phyloP scores from a whole-genome alignment of 768 basidiomycete genomes.

The Phaeotremella fagi region DNA sequence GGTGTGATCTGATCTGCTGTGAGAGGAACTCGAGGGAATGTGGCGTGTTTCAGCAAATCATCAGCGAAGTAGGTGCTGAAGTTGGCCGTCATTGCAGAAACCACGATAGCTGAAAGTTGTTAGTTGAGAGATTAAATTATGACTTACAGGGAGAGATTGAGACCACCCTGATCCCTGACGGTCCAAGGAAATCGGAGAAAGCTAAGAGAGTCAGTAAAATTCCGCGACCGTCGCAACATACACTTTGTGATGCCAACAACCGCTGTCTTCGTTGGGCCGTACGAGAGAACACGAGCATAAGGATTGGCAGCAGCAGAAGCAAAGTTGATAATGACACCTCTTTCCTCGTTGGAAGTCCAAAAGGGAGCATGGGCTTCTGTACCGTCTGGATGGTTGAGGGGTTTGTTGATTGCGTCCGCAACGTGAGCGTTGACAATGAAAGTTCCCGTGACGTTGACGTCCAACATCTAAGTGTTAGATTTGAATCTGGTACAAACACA shows the following conservation, averaged over 20 bases:
- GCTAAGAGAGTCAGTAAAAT: not conserved
- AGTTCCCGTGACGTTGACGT: conserved; percentile 40
- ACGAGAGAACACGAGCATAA: conserved; percentile 39
- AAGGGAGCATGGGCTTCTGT: conserved; percentile 21
- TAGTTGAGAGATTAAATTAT: conserved; percentile 9
- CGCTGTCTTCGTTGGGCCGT: conserved; percentile 43
- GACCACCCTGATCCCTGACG: conserved; percentile 39
- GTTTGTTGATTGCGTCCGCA: conserved; percentile 42
- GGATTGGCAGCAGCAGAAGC: conserved; percentile 38
- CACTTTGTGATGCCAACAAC: conserved; percentile 35
- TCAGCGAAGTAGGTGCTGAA: conserved; percentile 25
- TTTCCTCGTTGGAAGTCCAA: conserved; percentile 37
- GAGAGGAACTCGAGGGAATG: conserved; percentile 25
- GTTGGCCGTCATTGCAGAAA: conserved; percentile 28
- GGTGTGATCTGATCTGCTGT: conserved; percentile 27
- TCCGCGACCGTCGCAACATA: not conserved
- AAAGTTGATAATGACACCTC: conserved; percentile 46
- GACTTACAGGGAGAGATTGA: conserved; percentile 43
- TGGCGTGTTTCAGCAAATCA: conserved; percentile 27
- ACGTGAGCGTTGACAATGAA: conserved; percentile 44
- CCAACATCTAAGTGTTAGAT: conserved; percentile 41
- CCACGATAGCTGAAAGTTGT: conserved; percentile 19
- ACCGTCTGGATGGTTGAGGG: conserved; percentile 31
- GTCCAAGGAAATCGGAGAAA: conserved; percentile 40
- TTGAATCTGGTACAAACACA: conserved; percentile 10